A percentile compares a stretch with the other conserved stretches of the same genome.
phyloP scores from a whole-genome alignment of 2,329 filamentous ascomycete species.

The Orbilia ellipsospora region DNA sequence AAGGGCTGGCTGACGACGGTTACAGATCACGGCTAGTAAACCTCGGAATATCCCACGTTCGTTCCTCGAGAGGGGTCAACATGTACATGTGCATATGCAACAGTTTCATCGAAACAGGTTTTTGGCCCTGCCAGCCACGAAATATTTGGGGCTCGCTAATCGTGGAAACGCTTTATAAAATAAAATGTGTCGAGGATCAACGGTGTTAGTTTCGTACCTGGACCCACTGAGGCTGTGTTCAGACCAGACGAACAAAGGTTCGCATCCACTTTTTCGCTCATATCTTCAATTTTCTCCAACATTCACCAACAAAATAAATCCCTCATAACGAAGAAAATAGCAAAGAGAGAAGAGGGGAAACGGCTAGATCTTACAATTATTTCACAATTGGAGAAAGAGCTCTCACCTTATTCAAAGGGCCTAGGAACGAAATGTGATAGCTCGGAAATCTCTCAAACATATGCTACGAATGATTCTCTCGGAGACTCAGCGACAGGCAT shows the following conservation, averaged over 20 bases:
- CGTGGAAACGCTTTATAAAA: slow-evolving; percentile 26
- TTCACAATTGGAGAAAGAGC: too few species aligned
- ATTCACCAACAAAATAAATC: slow-evolving; percentile 26
- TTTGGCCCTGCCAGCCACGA: slow-evolving; percentile 2
- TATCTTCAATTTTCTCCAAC: background rate
- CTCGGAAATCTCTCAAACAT: too few species aligned
- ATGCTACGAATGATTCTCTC: too few species aligned
- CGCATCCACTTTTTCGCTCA: background rate
- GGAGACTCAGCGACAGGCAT: background rate
- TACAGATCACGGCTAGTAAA: background rate
- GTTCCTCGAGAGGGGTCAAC: too few species aligned
- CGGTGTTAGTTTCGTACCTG: slow-evolving; percentile 29
- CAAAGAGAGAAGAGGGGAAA: background rate
- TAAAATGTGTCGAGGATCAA: slow-evolving; percentile 14
- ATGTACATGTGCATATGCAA: too few species aligned
- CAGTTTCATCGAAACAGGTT: slow-evolving; percentile 47
- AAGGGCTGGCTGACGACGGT: background rate
- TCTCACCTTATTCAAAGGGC: too few species aligned
- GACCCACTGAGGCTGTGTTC: slow-evolving; percentile 52
- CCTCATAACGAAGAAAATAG: slow-evolving; percentile 22
- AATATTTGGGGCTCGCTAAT: slow-evolving; percentile 45
- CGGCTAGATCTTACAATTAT: too few species aligned
- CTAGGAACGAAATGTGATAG: too few species aligned
- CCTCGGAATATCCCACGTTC: too few species aligned
- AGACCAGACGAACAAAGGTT: slow-evolving; percentile 2